Percentiles rank a stretch among this genome's conserved stretches.
phyloP scores from a whole-genome alignment of 2,329 filamentous ascomycete species.

The Huntiella bhutanensis region DNA sequence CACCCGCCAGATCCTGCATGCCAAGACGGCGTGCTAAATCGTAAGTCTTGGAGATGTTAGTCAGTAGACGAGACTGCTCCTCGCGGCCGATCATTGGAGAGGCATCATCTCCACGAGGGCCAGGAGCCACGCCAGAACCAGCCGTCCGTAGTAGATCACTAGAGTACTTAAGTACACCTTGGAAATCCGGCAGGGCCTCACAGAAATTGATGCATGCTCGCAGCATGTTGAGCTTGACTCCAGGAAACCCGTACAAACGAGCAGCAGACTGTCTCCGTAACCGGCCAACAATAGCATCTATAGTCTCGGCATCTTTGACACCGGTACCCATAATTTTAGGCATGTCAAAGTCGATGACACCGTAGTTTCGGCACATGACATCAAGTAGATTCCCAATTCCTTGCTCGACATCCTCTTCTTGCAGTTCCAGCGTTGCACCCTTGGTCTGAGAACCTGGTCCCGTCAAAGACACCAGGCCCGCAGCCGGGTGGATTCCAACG shows the following conservation, averaged over 20 bases:
- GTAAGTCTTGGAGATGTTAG: constrained; percentile 72
- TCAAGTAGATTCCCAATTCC: constrained; percentile 46
- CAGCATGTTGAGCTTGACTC: constrained; percentile 70
- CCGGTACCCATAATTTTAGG: constrained; percentile 12
- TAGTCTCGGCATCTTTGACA: constrained; percentile 18
- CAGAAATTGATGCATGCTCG: constrained; percentile 84
- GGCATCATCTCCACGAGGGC: constrained; percentile 46
- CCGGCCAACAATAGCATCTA: constrained; percentile 35
- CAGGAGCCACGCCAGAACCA: constrained; percentile 61
- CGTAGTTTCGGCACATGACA: constrained; percentile 42
- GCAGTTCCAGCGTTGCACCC: constrained; percentile 30
- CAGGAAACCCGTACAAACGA: constrained; percentile 56
- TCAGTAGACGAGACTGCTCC: constrained; percentile 68
- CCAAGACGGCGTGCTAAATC: constrained; percentile 60
- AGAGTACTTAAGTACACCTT: constrained; percentile 74
- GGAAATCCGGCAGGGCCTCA: constrained; percentile 81
- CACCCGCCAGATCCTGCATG: constrained; percentile 48
- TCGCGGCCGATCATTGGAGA: constrained; percentile 55
- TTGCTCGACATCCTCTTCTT: constrained; percentile 44
- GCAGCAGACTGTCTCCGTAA: constrained; percentile 39
- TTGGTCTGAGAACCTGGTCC: constrained; percentile 31
- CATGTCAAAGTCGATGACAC: constrained; percentile 35
- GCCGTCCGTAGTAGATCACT: constrained; percentile 67
- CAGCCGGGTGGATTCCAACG: constrained; percentile 84
- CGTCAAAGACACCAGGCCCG: constrained; percentile 59